Conservation (phyloP, 495 filamentous ascomycete genomes). For the Aspergillus kassunensis region DNA sequence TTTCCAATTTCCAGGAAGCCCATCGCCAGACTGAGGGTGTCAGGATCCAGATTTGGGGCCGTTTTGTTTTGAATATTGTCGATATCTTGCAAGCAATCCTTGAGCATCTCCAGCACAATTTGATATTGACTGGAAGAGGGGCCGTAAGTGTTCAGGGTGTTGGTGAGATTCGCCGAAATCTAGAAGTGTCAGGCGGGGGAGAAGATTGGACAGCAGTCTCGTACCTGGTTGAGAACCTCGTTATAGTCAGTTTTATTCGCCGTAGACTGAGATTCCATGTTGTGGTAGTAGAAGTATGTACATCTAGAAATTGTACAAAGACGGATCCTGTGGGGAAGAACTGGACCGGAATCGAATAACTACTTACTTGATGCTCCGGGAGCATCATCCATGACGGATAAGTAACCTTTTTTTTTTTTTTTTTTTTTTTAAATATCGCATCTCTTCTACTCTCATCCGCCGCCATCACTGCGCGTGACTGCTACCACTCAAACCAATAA, state of each 20-base stretch:
- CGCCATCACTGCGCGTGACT: neutral
- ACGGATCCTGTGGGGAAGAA: neutral
- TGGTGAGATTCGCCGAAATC: slow-evolving; percentile 41
- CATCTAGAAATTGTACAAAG: too few relatives aligned
- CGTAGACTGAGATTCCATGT: neutral
- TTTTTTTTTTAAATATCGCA: neutral
- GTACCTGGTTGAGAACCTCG: slow-evolving; percentile 30
- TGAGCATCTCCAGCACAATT: slow-evolving; percentile 32
- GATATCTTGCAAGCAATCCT: slow-evolving; percentile 33
- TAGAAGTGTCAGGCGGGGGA: slow-evolving; percentile 12
- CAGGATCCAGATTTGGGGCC: slow-evolving; percentile 24
- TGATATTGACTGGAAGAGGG: slow-evolving; percentile 37
- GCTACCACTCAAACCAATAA: neutral
- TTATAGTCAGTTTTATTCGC: slow-evolving; percentile 22
- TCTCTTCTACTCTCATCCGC: neutral
- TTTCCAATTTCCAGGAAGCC: slow-evolving; percentile 34
- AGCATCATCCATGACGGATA: neutral
- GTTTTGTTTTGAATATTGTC: slow-evolving; percentile 18
- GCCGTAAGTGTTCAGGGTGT: slow-evolving; percentile 41
- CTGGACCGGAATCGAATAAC: neutral
- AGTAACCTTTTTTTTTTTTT: slow-evolving; percentile 5
- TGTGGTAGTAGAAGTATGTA: too few relatives aligned
- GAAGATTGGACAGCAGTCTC: neutral
- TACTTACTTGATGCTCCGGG: too few relatives aligned
- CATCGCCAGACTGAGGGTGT: slow-evolving; percentile 37